These are phyloP conservation scores for Lentinula raphanica DNA, from an alignment of 768 basidiomycete genomes.

Conservation along the genomic window DNA sequence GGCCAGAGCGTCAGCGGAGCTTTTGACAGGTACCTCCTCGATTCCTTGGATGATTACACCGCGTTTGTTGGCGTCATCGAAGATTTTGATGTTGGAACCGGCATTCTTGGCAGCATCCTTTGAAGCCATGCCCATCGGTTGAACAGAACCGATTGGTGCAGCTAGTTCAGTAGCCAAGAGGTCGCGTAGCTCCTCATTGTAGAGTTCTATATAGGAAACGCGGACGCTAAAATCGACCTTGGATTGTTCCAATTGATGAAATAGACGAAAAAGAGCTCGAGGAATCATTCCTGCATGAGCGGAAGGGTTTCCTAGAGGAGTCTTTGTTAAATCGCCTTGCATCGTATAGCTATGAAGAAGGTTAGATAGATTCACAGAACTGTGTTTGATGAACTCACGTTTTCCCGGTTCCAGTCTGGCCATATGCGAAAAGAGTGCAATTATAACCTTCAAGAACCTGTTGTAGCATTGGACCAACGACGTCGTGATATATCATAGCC, in stretches of 20 bases:
- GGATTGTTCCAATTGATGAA: conserved; percentile 77
- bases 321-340: conserved; percentile 88
- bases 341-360: conserved; percentile 70
- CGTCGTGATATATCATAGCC: conserved; percentile 87
- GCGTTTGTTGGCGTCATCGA: conserved; percentile 83
- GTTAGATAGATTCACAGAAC: background rate
- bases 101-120: conserved; percentile 39
- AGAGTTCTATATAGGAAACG: conserved; percentile 90
- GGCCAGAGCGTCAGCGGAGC: conserved; percentile 75
- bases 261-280: conserved; percentile 85
- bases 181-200: conserved; percentile 97
- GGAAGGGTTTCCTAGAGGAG: conserved; percentile 84
- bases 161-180: conserved; percentile 77
- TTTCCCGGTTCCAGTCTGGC: conserved; percentile 98
- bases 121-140: conserved; percentile 69
- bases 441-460: conserved; percentile 97
- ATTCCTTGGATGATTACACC: conserved; percentile 93
- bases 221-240: conserved; percentile 86
- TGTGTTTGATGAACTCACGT: conserved; percentile 56
- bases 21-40: conserved; percentile 83
- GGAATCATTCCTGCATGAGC: conserved; percentile 94
- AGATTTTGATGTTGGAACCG: conserved; percentile 75
- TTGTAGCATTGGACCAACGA: conserved; percentile 87
- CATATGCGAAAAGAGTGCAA: conserved; percentile 96
- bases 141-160: conserved; percentile 57